These are phyloP conservation scores for Danielia reshetovae DNA, from an alignment of 805 yeast genomes.

Conservation along the genomic window DNA sequence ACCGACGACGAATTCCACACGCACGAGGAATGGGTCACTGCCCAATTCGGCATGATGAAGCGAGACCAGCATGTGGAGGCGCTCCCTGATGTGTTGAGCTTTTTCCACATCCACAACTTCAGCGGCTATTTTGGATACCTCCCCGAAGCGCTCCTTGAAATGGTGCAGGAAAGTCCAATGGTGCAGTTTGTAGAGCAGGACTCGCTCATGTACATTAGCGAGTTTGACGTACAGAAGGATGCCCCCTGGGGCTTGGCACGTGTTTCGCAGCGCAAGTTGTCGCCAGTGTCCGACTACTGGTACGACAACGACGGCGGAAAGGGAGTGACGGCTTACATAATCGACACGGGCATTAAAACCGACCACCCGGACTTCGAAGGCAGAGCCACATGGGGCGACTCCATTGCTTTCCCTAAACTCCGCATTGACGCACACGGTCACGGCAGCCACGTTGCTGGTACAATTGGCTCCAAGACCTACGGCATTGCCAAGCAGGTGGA, in stretches of 20 bases:
- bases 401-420: conserved; percentile 56
- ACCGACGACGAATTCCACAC: conserved; percentile 4
- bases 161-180: conserved; percentile 10
- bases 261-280: conserved; percentile 75
- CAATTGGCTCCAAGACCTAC: conserved; percentile 72
- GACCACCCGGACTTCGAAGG: conserved; percentile 76
- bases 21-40: conserved; percentile 13
- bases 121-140: conserved; percentile 21
- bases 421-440: conserved; percentile 87
- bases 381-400: conserved; percentile 83
- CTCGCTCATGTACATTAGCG: conserved; percentile 23
- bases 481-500: conserved; percentile 84
- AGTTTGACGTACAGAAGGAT: conserved; percentile 64
- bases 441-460: conserved; percentile 98
- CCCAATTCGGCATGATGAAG: conserved; percentile 9
- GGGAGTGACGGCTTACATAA: conserved; percentile 81
- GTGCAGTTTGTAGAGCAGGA: conserved; percentile 24
- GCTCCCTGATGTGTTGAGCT: conserved; percentile 11
- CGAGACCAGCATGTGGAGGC: conserved; percentile 20
- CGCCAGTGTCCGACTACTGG: conserved; percentile 37
- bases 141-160: conserved; percentile 14
- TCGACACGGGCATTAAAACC: conserved; percentile 84
- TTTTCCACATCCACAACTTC: conserved; percentile 10
- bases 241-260: conserved; percentile 97
- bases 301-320: conserved; percentile 73